Conservation (phyloP, 352 stramenopile species). For the Detonula confervacea region DNA sequence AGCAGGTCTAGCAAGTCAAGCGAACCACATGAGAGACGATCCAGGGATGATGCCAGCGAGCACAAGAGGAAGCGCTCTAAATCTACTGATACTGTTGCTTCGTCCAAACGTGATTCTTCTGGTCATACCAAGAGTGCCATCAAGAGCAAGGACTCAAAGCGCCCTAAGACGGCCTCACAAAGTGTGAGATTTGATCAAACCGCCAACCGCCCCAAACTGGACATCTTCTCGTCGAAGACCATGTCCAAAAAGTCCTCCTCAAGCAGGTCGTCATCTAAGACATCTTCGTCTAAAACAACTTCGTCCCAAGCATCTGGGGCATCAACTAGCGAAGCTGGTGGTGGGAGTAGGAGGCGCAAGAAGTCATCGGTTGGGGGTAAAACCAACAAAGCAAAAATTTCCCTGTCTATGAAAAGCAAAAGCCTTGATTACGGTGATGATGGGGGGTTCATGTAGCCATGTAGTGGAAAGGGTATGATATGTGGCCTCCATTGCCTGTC, state of each 20-base stretch:
- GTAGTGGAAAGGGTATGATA: too few species aligned
- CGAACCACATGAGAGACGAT: not conserved
- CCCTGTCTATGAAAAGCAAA: too few species aligned
- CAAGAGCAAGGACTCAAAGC: conserved; percentile 46
- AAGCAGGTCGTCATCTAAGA: too few species aligned
- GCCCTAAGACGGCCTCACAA: conserved; percentile 27
- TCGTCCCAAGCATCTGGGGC: conserved; percentile 41
- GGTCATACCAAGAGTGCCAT: conserved; percentile 44
- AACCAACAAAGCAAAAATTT: too few species aligned
- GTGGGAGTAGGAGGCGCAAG: conserved; percentile 32
- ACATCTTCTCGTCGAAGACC: conserved; percentile 23
- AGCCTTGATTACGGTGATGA: conserved; percentile 35
- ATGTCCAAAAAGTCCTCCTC: conserved; percentile 31
- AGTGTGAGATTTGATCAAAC: conserved; percentile 53
- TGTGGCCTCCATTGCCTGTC: too few species aligned
- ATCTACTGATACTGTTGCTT: conserved; percentile 5
- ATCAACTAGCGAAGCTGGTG: too few species aligned
- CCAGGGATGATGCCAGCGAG: conserved; percentile 19
- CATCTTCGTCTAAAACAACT: conserved; percentile 48
- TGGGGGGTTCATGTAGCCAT: conserved; percentile 44
- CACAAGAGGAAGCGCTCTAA: conserved; percentile 31
- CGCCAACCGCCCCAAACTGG: conserved; percentile 22
- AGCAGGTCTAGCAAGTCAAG: conserved; percentile 23
- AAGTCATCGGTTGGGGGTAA: conserved; percentile 24
- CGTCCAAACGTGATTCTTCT: conserved; percentile 24